Base-by-base conservation (phyloP, 805 yeast species). In the Saccharomycopsis capsularis region DNA sequence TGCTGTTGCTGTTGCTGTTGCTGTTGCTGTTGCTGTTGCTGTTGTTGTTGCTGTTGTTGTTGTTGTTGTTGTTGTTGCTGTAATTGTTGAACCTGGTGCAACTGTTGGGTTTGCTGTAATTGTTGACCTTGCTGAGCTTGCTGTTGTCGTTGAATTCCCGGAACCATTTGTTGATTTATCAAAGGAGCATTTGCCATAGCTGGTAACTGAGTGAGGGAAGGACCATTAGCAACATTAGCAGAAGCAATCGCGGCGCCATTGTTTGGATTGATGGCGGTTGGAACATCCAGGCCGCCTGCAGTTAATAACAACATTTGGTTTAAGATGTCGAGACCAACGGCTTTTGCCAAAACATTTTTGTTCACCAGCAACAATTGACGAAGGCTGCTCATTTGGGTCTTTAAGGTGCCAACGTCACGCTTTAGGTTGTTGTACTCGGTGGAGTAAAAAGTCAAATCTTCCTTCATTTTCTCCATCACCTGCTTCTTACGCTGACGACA, bases 401-500 rank as follows among this genome's bases (percentile, higher is more conserved):
- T 68, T 47, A 85, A 64, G 30, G 70, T 72, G n/a, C 68, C 66
- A 4, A 81, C 75, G 53, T 85, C 84, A 2, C 68, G 64, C 13
- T 79, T 73, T 44, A 89, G 65, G 37, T 78, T 78, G 21, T 82
- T 76, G 64, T 85, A 88, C 53, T 89, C 90, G 9, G 72, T 64
- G 16, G 85, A 73, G 61, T 81, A 87, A 57, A 76, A 81, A 40
- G 79, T 74, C 46, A 88, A 72, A 61, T 89, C 95, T 42, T 74
- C 78, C 62, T 89, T 95, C 78, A 93, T 82, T 57, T 82, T 84
- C 50, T 78, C 81, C 30, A 89, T 76, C 71, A 84, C 82, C 62
- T 86, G 88, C 69, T 93, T 93, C 71, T 93, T 93, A 50, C 97
- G 77, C 65, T 86, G 95, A 52, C 99, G 78, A 70, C 98, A 93